Conservation (phyloP, 1,284 basidiomycete genomes). For the Apiotrichum sp. region DNA sequence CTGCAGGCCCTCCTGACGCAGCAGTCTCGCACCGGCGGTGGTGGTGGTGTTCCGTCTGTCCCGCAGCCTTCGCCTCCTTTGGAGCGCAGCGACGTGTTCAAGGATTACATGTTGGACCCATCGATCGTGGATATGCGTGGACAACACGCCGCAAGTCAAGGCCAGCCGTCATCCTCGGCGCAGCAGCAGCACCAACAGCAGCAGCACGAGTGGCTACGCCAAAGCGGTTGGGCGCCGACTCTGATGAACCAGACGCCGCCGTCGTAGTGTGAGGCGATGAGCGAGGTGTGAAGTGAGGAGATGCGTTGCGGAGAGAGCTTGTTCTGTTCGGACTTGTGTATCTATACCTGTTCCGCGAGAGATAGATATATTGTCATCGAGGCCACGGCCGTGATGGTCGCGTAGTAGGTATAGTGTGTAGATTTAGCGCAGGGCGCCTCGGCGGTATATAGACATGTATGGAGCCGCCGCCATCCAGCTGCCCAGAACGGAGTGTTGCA, state of each 20-base stretch:
- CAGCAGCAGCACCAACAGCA: neutral
- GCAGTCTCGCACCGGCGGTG: slow-evolving; percentile 9
- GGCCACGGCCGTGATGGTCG: too few relatives aligned
- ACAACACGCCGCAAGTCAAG: neutral
- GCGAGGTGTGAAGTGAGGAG: too few relatives aligned
- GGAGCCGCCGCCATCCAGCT: too few relatives aligned
- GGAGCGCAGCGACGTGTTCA: neutral
- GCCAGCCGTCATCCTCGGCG: neutral
- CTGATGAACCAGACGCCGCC: neutral
- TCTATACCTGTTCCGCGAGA: too few relatives aligned
- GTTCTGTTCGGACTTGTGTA: too few relatives aligned
- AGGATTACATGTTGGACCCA: neutral
- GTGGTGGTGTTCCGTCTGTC: neutral
- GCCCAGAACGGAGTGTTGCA: too few relatives aligned
- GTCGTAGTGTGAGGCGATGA: neutral
- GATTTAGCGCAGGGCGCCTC: too few relatives aligned
- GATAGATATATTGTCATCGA: too few relatives aligned
- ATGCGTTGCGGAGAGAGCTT: too few relatives aligned
- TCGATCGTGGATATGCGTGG: neutral
- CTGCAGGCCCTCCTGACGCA: slow-evolving; percentile 35
- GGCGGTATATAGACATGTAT: too few relatives aligned
- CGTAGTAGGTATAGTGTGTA: too few relatives aligned
- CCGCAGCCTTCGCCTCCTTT: neutral
- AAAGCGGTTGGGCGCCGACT: slow-evolving; percentile 5
- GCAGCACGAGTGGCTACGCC: slow-evolving; percentile 5